Evolutionary conservation across 345 rosid genomes (phyloP).

Genomic region (Adansonia digitata): DNA sequence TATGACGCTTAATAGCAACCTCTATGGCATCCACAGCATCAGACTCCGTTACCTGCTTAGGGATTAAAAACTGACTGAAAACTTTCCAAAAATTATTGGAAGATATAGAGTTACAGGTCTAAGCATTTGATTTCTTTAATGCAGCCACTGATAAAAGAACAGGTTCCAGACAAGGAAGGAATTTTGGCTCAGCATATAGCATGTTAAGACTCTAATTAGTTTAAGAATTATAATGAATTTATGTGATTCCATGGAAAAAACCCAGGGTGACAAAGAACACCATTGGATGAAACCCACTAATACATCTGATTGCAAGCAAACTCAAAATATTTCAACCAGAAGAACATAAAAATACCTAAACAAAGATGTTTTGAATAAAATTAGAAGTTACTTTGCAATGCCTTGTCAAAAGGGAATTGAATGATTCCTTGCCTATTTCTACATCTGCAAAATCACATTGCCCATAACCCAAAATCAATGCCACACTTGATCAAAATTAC

Average conservation of each 20-base stretch:
- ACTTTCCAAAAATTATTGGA: background rate
- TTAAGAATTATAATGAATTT: background rate
- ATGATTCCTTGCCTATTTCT: conserved; percentile 4
- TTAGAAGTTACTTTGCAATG: background rate
- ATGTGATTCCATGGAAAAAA: background rate
- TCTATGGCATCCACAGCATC: conserved; percentile 87
- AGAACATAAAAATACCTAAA: background rate
- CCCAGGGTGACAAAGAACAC: background rate
- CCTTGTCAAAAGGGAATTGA: background rate
- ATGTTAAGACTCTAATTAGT: background rate
- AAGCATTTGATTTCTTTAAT: background rate
- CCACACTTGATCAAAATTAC: background rate
- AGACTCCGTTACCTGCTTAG: conserved; percentile 76
- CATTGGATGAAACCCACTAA: background rate
- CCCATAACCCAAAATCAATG: background rate
- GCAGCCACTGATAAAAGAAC: background rate
- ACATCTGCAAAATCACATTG: background rate
- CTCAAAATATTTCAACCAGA: background rate
- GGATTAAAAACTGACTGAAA: conserved; percentile 15
- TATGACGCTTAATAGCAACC: conserved; percentile 58
- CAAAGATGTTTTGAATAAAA: background rate
- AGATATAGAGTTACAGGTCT: background rate
- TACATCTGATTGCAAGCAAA: background rate
- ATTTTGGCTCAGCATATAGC: background rate
- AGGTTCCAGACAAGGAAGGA: background rate